These are phyloP conservation scores for Brettanomyces naardenensis DNA, from an alignment of 805 yeast species.

Conservation along the genomic window DNA sequence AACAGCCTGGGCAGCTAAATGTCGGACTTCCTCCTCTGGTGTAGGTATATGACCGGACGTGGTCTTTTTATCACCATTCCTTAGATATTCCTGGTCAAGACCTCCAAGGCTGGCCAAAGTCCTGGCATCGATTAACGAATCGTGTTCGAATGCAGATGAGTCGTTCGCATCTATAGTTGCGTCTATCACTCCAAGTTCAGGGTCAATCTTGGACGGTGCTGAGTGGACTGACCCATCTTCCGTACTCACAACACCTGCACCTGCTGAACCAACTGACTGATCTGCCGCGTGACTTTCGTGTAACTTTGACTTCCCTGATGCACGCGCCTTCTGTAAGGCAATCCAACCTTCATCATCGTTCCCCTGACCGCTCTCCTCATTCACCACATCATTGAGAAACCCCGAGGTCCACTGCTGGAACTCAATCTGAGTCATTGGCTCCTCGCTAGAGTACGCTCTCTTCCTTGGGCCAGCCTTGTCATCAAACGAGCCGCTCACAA, in stretches of 20 bases:
- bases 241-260: background rate
- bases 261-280: background rate
- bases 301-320: no score
- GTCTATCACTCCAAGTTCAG: background rate
- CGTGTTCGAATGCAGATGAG: conserved; percentile 46
- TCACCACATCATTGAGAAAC: conserved; percentile 35
- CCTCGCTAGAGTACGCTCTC: conserved; percentile 29
- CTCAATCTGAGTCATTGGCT: conserved; percentile 37
- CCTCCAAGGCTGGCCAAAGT: conserved; percentile 42
- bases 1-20: conserved; percentile 26
- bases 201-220: background rate
- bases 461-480: conserved; percentile 11
- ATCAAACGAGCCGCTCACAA: conserved; percentile 37
- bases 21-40: conserved; percentile 20
- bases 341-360: conserved; percentile 9
- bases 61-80: conserved; percentile 15
- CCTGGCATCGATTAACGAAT: conserved; percentile 62
- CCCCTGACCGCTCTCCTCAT: conserved; percentile 12
- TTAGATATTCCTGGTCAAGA: conserved; percentile 24
- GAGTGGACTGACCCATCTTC: background rate
- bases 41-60: conserved; percentile 7
- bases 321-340: conserved; percentile 3
- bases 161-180: conserved; percentile 12
- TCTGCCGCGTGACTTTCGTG: no score
- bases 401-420: conserved; percentile 49